phyloP scores from a whole-genome alignment of 2,329 filamentous ascomycete species.

The Diaporthe velutina region DNA sequence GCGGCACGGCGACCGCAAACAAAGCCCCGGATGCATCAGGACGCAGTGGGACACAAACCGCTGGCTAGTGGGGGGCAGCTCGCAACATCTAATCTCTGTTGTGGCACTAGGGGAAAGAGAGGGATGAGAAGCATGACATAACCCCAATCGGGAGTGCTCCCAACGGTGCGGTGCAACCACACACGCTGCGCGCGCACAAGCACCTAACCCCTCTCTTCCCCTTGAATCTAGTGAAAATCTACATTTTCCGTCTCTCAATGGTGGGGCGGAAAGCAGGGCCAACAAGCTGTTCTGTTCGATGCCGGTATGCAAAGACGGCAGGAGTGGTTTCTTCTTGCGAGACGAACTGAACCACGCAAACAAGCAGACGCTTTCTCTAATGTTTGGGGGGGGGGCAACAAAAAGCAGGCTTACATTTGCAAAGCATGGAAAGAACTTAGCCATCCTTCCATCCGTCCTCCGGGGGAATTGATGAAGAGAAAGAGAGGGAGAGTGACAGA shows the following conservation, averaged over 20 bases:
- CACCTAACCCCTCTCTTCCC: background rate
- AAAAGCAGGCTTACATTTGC: background rate
- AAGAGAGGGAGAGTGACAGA: background rate
- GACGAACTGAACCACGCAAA: background rate
- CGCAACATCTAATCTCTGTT: conserved; percentile 10
- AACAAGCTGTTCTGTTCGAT: conserved; percentile 4
- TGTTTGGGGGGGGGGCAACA: background rate
- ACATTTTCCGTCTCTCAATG: background rate
- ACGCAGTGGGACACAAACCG: conserved; percentile 20
- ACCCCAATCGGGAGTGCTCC: conserved; percentile 21
- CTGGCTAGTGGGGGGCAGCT: background rate
- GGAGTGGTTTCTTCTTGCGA: conserved; percentile 1
- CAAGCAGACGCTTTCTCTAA: conserved; percentile 15
- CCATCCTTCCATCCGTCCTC: background rate
- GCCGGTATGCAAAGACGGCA: conserved; percentile 11
- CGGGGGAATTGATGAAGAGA: conserved; percentile 3
- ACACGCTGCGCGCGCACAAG: background rate
- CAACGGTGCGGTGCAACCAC: background rate
- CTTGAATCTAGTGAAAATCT: conserved; percentile 24
- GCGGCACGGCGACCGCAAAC: conserved; percentile 15
- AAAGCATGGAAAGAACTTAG: background rate
- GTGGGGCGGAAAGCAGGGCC: conserved; percentile 11
- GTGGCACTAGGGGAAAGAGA: conserved; percentile 4
- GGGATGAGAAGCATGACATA: background rate
- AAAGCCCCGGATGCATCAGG: background rate